Evolutionary conservation across 1,284 basidiomycete genomes (phyloP), one percentile per base, ranked within the genome.

Genomic region (Austroboletus niveus): DNA sequence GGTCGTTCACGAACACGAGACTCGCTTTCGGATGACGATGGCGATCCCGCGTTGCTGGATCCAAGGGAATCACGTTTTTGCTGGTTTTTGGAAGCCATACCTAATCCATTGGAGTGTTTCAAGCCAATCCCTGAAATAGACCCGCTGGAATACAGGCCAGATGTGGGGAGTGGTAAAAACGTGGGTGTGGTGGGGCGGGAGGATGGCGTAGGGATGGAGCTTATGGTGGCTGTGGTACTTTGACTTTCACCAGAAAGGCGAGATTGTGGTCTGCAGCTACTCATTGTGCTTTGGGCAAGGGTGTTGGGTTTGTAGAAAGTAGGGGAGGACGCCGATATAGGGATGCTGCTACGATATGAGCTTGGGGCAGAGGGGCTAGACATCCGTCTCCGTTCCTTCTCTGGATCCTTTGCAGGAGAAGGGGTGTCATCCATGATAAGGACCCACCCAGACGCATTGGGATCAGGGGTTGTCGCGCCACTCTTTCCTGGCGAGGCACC

Each of bases 361-460:
- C 69, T 72, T 14, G 75, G 72, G 31, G 68, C 72, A 50, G 74
- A 72, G 22, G 86, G 82, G 57, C 81, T 87, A 10, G 85, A 85
- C 11, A 77, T 67, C 58, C 85, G 76, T 53, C 85, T 74, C 49
- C 74, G 67, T 53, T 81, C 79, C 54, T 78, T 78, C 48, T 79
- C 78, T 55, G 74, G 72, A 46, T 77, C 73, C 64, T 82, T 85
- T 36, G 73, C 73, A 20, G 85, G 86, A n/a, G 83, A 83, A 15
- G 87, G 85, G 0, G 84, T 82, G 59, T 89, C 88, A 57, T 89
- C 87, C 87, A 89, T 88, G 48, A 90, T 87, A 30, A 89, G 77
- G 35, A 90, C 87, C 87, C 87, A 90, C 46, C 88, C 88, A 29
- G 86, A 81, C 5, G 81, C 73, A 60, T 88, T 87, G 24, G 76